Conservation (phyloP, 2,329 filamentous ascomycete genomes). For the Colletotrichum somersetense region DNA sequence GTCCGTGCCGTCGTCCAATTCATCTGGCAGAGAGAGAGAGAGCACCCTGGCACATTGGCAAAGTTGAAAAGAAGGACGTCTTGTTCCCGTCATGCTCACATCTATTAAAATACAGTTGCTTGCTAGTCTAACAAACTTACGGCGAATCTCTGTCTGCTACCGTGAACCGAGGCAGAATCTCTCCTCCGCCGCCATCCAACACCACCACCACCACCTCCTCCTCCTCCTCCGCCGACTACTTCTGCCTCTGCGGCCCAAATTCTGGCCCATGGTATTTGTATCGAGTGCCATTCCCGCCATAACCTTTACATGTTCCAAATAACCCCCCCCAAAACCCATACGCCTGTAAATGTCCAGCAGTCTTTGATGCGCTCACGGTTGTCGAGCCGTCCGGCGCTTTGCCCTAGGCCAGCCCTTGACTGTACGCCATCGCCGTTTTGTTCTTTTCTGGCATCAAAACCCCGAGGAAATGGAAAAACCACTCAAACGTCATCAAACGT, state of each 20-base stretch:
- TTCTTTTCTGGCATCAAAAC: constrained; percentile 41
- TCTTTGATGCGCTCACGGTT: constrained; percentile 26
- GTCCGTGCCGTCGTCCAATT: constrained; percentile 3
- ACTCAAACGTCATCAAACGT: constrained; percentile 27
- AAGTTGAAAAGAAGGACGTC: background rate
- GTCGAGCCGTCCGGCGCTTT: constrained; percentile 8
- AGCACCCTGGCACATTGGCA: no score
- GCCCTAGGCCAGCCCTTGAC: constrained; percentile 13
- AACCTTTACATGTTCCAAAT: constrained; percentile 44
- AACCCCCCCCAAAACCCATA: constrained; percentile 36
- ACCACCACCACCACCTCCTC: background rate
- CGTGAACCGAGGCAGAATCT: constrained; percentile 8
- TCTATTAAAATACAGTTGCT: constrained; percentile 58
- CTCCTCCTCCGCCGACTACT: background rate
- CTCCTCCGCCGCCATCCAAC: constrained; percentile 11
- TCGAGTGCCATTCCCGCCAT: constrained; percentile 42
- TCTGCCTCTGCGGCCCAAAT: constrained; percentile 28
- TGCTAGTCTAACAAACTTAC: constrained; percentile 42
- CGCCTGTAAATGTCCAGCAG: constrained; percentile 40
- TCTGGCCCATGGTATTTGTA: constrained; percentile 47
- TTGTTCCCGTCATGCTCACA: constrained; percentile 46
- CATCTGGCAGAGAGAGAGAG: background rate
- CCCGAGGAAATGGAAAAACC: constrained; percentile 9
- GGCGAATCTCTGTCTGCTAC: constrained; percentile 22
- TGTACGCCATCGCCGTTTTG: constrained; percentile 38